Percentiles rank a stretch among this genome's conserved stretches.
phyloP scores from a whole-genome alignment of 2,329 filamentous ascomycete species.

The Paraphoma chrysanthemicola region DNA sequence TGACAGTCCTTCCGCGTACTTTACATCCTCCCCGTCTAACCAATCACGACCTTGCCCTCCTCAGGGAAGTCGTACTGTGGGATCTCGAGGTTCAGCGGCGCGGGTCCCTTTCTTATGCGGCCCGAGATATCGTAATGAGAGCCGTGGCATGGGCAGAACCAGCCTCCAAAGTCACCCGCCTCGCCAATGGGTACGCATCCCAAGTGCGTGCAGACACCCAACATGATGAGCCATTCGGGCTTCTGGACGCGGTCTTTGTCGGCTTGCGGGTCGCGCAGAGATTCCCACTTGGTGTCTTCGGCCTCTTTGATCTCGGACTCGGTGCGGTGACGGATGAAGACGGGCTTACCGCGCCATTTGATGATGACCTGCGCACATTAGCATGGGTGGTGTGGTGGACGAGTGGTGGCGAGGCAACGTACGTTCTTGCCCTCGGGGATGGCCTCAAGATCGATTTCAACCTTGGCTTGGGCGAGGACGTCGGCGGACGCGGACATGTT shows the following conservation, averaged over 20 bases:
- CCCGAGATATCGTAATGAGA: constrained; percentile 99
- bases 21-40: constrained; percentile 63
- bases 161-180: constrained; percentile 96
- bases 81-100: constrained; percentile 96
- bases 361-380: constrained; percentile 78
- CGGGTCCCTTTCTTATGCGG: constrained; percentile 95
- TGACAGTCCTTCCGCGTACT: constrained; percentile 1
- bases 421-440: constrained; percentile 99
- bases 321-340: constrained; percentile 99
- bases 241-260: constrained; percentile 96
- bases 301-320: constrained; percentile 92
- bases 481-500: constrained; percentile 99
- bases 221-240: constrained; percentile 98
- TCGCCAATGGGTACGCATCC: constrained; percentile 99
- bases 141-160: constrained; percentile 99
- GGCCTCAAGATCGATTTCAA: constrained; percentile 89
- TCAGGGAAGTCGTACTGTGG: constrained; percentile 92
- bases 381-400: constrained; percentile 6
- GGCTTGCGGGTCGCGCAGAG: constrained; percentile 87
- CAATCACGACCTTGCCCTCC: constrained; percentile 87
- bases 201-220: constrained; percentile 99
- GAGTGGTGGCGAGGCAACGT: constrained; percentile 51
- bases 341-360: constrained; percentile 99
- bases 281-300: constrained; percentile 82
- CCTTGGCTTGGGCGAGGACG: constrained; percentile 98